These are phyloP conservation scores for Dictyostelium capitatum DNA, from an alignment of 78 protist species.

Conservation along the genomic window DNA sequence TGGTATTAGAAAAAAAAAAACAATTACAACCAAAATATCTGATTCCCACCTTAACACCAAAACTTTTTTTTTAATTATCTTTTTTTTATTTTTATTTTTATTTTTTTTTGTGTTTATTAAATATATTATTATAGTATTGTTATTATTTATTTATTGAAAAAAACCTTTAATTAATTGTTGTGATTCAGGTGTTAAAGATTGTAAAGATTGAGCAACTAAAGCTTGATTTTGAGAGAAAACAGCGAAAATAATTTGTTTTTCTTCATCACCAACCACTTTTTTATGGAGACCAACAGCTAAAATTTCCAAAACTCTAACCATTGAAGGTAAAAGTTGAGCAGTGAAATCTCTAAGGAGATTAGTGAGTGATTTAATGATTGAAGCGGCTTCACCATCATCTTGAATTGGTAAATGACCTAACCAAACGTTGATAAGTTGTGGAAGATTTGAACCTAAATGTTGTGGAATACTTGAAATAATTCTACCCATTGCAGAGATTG, in stretches of 20 bases:
- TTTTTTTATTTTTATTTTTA: background rate
- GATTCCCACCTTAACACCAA: no score
- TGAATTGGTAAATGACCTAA: constrained; percentile 24
- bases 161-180: background rate
- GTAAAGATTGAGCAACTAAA: background rate
- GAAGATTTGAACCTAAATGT: background rate
- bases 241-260: background rate
- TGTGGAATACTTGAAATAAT: constrained; percentile 1
- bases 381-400: constrained; percentile 18
- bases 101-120: background rate
- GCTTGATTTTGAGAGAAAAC: background rate
- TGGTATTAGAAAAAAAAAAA: no score
- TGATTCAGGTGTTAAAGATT: background rate
- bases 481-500: constrained; percentile 89
- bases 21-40: no score
- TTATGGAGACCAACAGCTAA: background rate
- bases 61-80: background rate
- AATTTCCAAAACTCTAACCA: background rate
- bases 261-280: background rate
- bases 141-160: no score
- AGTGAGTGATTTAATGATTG: constrained; percentile 2
- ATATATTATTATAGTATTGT: no score
- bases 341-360: background rate
- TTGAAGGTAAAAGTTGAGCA: background rate
- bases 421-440: background rate